phyloP scores from a whole-genome alignment of 306 rosid species.

The Sophora flavescens region DNA sequence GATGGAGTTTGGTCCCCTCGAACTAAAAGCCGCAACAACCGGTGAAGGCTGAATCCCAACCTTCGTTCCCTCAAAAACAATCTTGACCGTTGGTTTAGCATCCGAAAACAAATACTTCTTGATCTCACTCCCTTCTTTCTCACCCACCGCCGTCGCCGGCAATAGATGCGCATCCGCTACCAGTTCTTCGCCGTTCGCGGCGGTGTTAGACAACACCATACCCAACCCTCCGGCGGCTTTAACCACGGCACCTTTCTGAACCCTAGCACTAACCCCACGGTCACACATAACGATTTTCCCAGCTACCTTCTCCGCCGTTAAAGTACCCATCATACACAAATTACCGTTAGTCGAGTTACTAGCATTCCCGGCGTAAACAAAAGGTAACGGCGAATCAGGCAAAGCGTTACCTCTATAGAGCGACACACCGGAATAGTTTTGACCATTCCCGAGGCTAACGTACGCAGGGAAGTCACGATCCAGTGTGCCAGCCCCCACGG shows the following conservation, averaged over 20 bases:
- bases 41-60: slow-evolving; percentile 89
- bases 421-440: slow-evolving; percentile 85
- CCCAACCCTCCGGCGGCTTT: slow-evolving; percentile 82
- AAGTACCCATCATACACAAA: slow-evolving; percentile 76
- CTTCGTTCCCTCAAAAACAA: slow-evolving; percentile 78
- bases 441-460: slow-evolving; percentile 75
- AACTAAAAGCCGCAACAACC: slow-evolving; percentile 92
- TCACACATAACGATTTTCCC: slow-evolving; percentile 89
- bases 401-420: slow-evolving; percentile 68
- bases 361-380: slow-evolving; percentile 76
- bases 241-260: slow-evolving; percentile 88
- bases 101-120: slow-evolving; percentile 63
- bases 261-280: slow-evolving; percentile 82
- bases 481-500: slow-evolving; percentile 95
- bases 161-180: slow-evolving; percentile 91
- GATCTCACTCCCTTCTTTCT: slow-evolving; percentile 59
- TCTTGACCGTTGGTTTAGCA: slow-evolving; percentile 64
- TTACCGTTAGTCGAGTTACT: slow-evolving; percentile 68
- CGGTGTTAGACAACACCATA: slow-evolving; percentile 81
- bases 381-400: slow-evolving; percentile 56
- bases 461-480: slow-evolving; percentile 95
- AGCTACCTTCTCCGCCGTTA: slow-evolving; percentile 72
- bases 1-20: slow-evolving; percentile 81
- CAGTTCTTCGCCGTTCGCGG: slow-evolving; percentile 83
- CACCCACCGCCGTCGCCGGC: slow-evolving; percentile 80